Evolutionary conservation across 495 filamentous ascomycete species (phyloP), one percentile per base, ranked within the genome.

Genomic region (Pseudoneurospora amorphoporcata): DNA sequence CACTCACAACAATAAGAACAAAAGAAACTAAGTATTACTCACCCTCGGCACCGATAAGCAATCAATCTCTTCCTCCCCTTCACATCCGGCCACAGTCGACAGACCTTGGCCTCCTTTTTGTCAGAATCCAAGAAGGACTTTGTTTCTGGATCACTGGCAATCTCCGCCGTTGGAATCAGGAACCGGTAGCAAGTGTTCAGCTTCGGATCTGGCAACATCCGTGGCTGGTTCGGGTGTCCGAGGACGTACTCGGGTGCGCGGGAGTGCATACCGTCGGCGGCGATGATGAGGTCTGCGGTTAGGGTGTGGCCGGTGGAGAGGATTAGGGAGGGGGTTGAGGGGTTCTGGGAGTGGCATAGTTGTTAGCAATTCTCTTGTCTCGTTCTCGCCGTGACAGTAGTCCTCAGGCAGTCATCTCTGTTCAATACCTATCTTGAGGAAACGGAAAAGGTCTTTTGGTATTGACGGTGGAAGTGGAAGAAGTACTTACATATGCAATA

Each of bases 211-310:
- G 76, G 39, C 35, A 76, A 65, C 7, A 72, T 45, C 39, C 68
- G 39, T 14, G 72, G 40, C 73, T 78, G 40, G 58, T 74, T 72
- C 19, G 76, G 61, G 8, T 73, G 68, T 16, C 78, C 76, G 29
- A 83, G 68, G 19, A 78, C 76, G 8, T 72, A 69, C 19, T 75
- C 70, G 7, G 73, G 75, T 5, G 78, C 70, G 7, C 76, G 73
- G 1, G 83, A 80, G 70, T 87, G 83, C 41, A 87, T 75, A 1
- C 87, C 87, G 76, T 86, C 85, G 8, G 85, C 85, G 12, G 79
- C 80, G 16, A 88, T 75, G 71, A 87, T 77, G 7, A 89, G 72
- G 72, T 88, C 86, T 0, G 75, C 82, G 71, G 53, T 65, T 68
- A 76, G 74, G 75, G 65, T 74, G 1, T 81, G 80, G 69, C 23